Conservation (phyloP, 2,329 filamentous ascomycete species). For the Colletotrichum trifolii region DNA sequence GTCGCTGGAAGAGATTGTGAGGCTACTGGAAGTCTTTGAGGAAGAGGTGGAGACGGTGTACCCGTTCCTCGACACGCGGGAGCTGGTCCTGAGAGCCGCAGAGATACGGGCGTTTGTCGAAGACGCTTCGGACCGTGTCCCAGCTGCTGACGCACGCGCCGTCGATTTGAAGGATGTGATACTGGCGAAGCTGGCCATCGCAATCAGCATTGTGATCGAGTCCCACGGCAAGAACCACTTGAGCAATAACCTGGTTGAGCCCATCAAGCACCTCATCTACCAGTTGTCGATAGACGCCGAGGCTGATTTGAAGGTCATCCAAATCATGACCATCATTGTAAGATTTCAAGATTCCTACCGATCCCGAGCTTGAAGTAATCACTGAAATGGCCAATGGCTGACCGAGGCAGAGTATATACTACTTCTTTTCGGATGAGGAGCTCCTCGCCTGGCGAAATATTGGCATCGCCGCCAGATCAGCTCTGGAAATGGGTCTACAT, state of each 20-base stretch:
- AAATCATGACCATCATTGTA: conserved; percentile 46
- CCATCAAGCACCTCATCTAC: conserved; percentile 40
- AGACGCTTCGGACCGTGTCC: not conserved
- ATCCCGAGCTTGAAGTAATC: too few species aligned
- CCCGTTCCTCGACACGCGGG: conserved; percentile 46
- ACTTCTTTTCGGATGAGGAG: conserved; percentile 60
- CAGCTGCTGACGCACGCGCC: not conserved
- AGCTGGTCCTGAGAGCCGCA: conserved; percentile 41
- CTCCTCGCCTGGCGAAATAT: conserved; percentile 60
- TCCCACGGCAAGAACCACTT: conserved; percentile 44
- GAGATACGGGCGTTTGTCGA: conserved; percentile 43
- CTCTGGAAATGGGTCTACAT: conserved; percentile 61
- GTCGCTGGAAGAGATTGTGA: conserved; percentile 40
- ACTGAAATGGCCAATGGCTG: not conserved
- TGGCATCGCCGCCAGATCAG: conserved; percentile 56
- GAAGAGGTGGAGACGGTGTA: conserved; percentile 53
- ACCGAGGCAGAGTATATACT: conserved; percentile 49
- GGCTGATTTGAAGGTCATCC: conserved; percentile 47
- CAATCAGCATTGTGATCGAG: conserved; percentile 47
- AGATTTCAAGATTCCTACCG: not conserved
- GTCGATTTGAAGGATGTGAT: conserved; percentile 44
- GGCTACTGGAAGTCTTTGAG: conserved; percentile 50
- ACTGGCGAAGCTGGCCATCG: conserved; percentile 47
- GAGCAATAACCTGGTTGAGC: conserved; percentile 43
- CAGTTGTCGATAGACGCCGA: conserved; percentile 40